Conservation (phyloP, 805 yeast species). For the Lipomyces starkeyi region DNA sequence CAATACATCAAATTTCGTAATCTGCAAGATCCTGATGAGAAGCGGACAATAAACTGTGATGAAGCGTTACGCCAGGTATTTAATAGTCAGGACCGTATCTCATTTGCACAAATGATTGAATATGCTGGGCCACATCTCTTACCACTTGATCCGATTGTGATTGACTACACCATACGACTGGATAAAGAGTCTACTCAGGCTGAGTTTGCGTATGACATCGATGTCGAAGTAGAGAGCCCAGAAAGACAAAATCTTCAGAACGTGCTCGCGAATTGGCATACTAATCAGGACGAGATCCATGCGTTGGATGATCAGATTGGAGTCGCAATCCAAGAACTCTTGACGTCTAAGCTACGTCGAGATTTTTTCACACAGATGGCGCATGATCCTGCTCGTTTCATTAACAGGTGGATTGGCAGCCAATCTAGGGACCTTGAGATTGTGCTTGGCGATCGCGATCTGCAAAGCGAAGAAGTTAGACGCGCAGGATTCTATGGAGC, state of each 20-base stretch:
- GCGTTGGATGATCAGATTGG: conserved; percentile 54
- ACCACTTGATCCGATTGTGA: conserved; percentile 79
- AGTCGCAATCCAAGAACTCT: conserved; percentile 57
- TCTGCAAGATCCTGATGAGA: conserved; percentile 63
- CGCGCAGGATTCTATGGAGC: conserved; percentile 81
- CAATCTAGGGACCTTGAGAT: conserved; percentile 86
- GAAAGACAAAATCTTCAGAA: conserved; percentile 44
- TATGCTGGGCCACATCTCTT: conserved; percentile 67
- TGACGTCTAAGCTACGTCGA: conserved; percentile 65
- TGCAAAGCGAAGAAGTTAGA: conserved; percentile 86
- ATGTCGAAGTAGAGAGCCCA: conserved; percentile 57
- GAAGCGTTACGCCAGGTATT: conserved; percentile 54
- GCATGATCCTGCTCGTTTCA: conserved; percentile 76
- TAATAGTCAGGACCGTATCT: conserved; percentile 56
- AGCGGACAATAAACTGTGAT: conserved; percentile 59
- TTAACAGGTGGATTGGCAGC: conserved; percentile 74
- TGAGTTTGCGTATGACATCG: conserved; percentile 72
- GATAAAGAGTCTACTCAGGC: conserved; percentile 63
- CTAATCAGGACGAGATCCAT: conserved; percentile 51
- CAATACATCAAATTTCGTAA: conserved; percentile 73
- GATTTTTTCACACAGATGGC: conserved; percentile 77
- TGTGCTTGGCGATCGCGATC: conserved; percentile 86
- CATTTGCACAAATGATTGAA: conserved; percentile 75
- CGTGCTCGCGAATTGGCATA: conserved; percentile 50
- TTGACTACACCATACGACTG: conserved; percentile 78